Evolutionary conservation across 2,329 filamentous ascomycete genomes (phyloP).

Genomic region (Scedosporium dehoogii): DNA sequence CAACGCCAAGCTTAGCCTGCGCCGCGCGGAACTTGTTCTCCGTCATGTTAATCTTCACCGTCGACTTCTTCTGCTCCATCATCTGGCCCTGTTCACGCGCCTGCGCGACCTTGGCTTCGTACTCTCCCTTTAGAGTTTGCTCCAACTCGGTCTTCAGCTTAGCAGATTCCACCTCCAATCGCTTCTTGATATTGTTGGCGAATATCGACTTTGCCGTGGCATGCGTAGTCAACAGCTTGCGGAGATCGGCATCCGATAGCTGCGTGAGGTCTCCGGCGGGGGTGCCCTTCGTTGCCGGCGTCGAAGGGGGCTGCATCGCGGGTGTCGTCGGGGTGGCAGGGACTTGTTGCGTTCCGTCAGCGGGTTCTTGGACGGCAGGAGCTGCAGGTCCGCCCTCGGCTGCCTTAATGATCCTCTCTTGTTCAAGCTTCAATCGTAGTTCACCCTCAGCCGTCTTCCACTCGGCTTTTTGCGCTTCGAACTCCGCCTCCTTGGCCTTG

Average conservation of each 20-base stretch:
- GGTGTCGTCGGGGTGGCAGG: constrained; percentile 23
- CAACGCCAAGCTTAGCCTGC: constrained; percentile 64
- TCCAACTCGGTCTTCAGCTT: constrained; percentile 47
- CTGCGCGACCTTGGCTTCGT: constrained; percentile 41
- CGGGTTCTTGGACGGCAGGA: constrained; percentile 14
- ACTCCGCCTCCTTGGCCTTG: constrained; percentile 21
- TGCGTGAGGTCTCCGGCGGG: constrained; percentile 31
- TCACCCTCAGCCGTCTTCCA: constrained; percentile 43
- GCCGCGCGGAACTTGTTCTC: constrained; percentile 57
- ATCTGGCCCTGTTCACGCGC: constrained; percentile 56
- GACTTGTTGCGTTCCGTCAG: constrained; percentile 7
- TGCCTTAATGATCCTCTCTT: constrained; percentile 52
- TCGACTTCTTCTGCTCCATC: constrained; percentile 65
- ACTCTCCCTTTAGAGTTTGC: constrained; percentile 33
- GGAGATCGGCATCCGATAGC: constrained; percentile 44
- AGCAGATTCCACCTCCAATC: constrained; percentile 55
- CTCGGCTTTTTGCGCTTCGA: not conserved
- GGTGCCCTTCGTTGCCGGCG: constrained; percentile 22
- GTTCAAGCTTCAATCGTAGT: constrained; percentile 40
- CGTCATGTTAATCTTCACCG: constrained; percentile 67
- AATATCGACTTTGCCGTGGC: constrained; percentile 48
- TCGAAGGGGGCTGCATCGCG: constrained; percentile 23
- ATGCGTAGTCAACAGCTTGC: constrained; percentile 47
- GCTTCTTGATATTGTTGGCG: constrained; percentile 55
- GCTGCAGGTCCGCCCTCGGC: constrained; percentile 32